Conservation (phyloP, 2,329 filamentous ascomycete genomes). For the Leptosphaerulina australis region DNA sequence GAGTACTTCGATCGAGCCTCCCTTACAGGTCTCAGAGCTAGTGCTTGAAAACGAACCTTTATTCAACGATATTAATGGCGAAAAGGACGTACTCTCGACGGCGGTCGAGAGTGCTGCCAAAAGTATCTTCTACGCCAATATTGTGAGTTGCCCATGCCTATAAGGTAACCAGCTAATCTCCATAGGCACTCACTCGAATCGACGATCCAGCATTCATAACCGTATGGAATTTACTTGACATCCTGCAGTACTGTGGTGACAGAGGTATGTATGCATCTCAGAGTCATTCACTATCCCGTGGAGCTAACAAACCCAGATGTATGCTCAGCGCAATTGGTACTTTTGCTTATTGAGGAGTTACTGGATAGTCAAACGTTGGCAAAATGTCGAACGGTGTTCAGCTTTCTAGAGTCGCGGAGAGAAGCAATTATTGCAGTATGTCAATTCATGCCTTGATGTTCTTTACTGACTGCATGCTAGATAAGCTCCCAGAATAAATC, state of each 20-base stretch:
- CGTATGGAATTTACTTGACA: slow-evolving; percentile 93
- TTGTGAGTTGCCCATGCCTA: slow-evolving; percentile 63
- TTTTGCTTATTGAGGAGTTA: slow-evolving; percentile 92
- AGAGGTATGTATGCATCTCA: slow-evolving; percentile 66
- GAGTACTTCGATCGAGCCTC: slow-evolving; percentile 52
- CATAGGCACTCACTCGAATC: slow-evolving; percentile 74
- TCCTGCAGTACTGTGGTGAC: slow-evolving; percentile 87
- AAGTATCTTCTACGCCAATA: slow-evolving; percentile 76
- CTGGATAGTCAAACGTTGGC: slow-evolving; percentile 95
- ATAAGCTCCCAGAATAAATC: slow-evolving; percentile 68
- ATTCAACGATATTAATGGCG: slow-evolving; percentile 30
- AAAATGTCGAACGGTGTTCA: slow-evolving; percentile 88
- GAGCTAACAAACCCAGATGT: slow-evolving; percentile 47
- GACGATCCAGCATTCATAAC: slow-evolving; percentile 77
- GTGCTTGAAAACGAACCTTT: slow-evolving; percentile 38
- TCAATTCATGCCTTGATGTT: neutral
- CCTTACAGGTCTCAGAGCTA: slow-evolving; percentile 52
- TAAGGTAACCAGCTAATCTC: slow-evolving; percentile 19
- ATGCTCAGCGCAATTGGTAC: slow-evolving; percentile 79
- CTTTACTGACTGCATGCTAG: slow-evolving; percentile 35
- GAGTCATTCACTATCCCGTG: neutral
- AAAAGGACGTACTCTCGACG: slow-evolving; percentile 64
- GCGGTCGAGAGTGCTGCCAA: slow-evolving; percentile 84
- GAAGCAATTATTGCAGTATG: slow-evolving; percentile 81
- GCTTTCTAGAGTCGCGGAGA: slow-evolving; percentile 90